phyloP scores from a whole-genome alignment of 306 rosid species.

The Pterocarpus macrocarpus region DNA sequence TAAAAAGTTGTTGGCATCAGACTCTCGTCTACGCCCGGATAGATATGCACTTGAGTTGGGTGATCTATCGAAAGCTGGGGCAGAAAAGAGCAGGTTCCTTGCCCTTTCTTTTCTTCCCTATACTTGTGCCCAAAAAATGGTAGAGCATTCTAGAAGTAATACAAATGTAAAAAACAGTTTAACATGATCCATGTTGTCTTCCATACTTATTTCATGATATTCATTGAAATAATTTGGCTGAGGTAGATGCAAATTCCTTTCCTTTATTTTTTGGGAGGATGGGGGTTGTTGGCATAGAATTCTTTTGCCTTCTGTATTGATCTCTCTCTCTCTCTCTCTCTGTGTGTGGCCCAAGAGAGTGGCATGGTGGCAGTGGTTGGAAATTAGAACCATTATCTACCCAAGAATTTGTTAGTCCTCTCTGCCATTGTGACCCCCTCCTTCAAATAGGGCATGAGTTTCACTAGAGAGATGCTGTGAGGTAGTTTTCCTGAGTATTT shows the following conservation, averaged over 20 bases:
- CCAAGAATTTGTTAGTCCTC: slow-evolving; percentile 20
- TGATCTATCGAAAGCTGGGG: slow-evolving; percentile 85
- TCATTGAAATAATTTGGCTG: slow-evolving; percentile 12
- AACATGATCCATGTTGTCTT: slow-evolving; percentile 10
- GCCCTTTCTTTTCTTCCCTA: slow-evolving; percentile 39
- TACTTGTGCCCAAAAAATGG: slow-evolving; percentile 1
- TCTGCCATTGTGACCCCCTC: slow-evolving; percentile 24
- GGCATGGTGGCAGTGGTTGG: not conserved
- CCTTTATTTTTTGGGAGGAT: not conserved
- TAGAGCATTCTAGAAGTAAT: slow-evolving; percentile 31
- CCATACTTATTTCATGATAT: not conserved
- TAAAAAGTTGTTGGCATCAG: slow-evolving; percentile 78
- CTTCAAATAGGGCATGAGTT: slow-evolving; percentile 20
- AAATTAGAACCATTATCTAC: slow-evolving; percentile 14
- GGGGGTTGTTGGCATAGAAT: too few species aligned
- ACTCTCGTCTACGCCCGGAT: slow-evolving; percentile 95
- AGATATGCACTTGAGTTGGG: slow-evolving; percentile 89
- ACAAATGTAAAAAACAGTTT: slow-evolving; percentile 31
- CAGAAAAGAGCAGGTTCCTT: slow-evolving; percentile 82
- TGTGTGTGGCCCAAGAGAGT: too few species aligned
- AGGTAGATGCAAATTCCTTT: slow-evolving; percentile 31
- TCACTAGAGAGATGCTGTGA: slow-evolving; percentile 30
- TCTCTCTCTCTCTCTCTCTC: too few species aligned
- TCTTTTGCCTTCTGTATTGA: too few species aligned
- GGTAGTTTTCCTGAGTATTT: slow-evolving; percentile 8